Base-by-base conservation (phyloP, 2,329 filamentous ascomycete genomes). In the Claviceps humidiphila region DNA sequence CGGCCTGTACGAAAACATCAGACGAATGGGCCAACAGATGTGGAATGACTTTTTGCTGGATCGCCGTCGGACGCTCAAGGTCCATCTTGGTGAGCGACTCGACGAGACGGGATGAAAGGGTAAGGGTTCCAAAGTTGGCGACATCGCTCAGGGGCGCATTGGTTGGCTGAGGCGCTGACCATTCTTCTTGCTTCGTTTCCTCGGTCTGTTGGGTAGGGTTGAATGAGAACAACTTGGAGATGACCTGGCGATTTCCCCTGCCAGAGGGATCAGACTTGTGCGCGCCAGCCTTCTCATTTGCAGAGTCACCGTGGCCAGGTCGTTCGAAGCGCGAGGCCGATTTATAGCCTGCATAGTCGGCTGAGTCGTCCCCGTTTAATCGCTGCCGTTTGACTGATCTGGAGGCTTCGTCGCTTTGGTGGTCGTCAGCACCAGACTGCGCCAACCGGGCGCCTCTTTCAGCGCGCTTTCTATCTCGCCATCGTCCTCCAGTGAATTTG, bases 1-100 rank as follows among this genome's bases (percentile, higher is more conserved):
- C 86, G 2, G 93, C 94, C 66, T 97, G 93, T 38, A 98, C 85
- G 61, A 98, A 98, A 2, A 90, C 90, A 71, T 98, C 93, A 46
- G 80, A 83, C 60, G 95, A 86, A 51, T 85, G 84, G 43, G 82
- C 82, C 45, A 95, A 69, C 55, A 98, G 71, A 60, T 93, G 84
- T 43, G 86, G 77, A 41, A 98, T 84, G 1, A 91, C 85, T 56
- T 87, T 88, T 60, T 90, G 90, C 69, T 98, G 93, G 64, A 98
- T 96, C 0, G 88, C 89, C 0, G 93, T 98, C 5, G 93, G 93
- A 0, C 88, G 86, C 64, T 90, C 93, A 65, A 98, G 78, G 53
- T 85, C 79, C 67, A 98, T 82, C 69, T 95, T 97, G 45, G 82
- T 81, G 26, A 98, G 73, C 67, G 96, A 90, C 50, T 84, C 78